Conservation (phyloP, 179 eudicot species). For the Patellifolia procumbens region DNA sequence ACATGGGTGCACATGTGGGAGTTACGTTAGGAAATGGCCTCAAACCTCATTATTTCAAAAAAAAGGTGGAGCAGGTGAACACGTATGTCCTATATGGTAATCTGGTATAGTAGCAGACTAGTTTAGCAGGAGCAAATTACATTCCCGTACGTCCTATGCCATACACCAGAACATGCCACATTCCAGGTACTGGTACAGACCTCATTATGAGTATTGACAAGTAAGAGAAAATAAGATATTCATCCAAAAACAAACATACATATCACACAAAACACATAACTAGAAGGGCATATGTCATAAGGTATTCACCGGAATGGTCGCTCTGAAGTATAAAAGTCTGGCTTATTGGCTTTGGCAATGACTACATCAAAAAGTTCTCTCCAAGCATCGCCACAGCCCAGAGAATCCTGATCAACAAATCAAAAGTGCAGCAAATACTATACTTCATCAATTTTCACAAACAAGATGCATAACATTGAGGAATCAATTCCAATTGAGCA, state of each 20-base stretch:
- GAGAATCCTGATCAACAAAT: slow-evolving; percentile 57
- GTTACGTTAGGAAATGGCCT: too few species aligned
- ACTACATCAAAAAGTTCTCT: slow-evolving; percentile 98
- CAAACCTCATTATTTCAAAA: too few species aligned
- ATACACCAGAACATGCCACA: neutral
- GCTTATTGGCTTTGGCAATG: slow-evolving; percentile 98
- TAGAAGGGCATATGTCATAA: slow-evolving; percentile 25
- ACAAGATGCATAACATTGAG: neutral
- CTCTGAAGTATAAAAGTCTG: slow-evolving; percentile 94
- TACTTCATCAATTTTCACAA: slow-evolving; percentile 9
- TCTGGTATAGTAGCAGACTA: neutral
- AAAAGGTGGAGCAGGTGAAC: neutral
- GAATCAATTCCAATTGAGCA: slow-evolving; percentile 5
- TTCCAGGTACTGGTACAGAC: neutral
- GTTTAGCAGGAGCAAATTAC: too few species aligned
- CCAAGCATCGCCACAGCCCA: slow-evolving; percentile 83
- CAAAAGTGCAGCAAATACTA: slow-evolving; percentile 10
- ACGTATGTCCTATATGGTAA: neutral
- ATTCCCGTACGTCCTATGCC: neutral
- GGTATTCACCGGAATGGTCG: slow-evolving; percentile 82
- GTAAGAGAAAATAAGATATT: neutral
- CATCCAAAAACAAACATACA: too few species aligned
- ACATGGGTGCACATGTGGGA: too few species aligned
- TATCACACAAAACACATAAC: neutral
- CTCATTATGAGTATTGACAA: neutral